Base-by-base conservation (phyloP, 1,284 basidiomycete species). In the Xerocomus minutiporus region DNA sequence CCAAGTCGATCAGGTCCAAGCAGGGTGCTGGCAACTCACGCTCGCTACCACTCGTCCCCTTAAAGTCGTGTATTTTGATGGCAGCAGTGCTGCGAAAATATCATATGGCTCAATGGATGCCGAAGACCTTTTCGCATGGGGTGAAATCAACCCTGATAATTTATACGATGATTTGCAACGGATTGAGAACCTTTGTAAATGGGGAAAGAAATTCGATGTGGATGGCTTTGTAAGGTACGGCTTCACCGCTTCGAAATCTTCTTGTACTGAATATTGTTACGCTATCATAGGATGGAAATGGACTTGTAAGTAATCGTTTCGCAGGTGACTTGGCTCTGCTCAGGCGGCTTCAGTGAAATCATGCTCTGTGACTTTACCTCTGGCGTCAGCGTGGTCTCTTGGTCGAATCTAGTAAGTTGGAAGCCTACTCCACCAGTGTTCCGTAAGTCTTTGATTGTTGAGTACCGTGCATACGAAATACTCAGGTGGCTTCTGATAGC, bases 351-450 rank as follows among this genome's bases (percentile, higher is more conserved):
- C 50, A 81, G 79, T 51, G 79, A 81, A 61, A 65, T 77, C 28
- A 78, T 80, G 76, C 58, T 78, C 9, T 81, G 79, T 57, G 66
- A 79, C 57, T 71, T 79, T 55, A 68, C 64, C 3, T 57, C 65
- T 15, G 74, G 75, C 5, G 58, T 79, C 26, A 66, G 71, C 36
- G 44, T 75, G 9, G 60, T 73, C 11, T 72, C 75, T 8, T 64
- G 65, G 36, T 45, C 57, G 4, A 68, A 67, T 42, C 49, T 70
- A 20, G 50, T 46, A 4, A 51, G 52, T 23, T 32, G 4, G 7
- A 13, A 25, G 2, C 13, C 13, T 23, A 9, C 5, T 2, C 8
- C n/a, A 9, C 8, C 28, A 11, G 28, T 20, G 2, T 4, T 5
- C 8, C 15, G 36, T 17, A 9, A 4, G 36, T 13, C 5, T 7